Base-by-base conservation (phyloP, 1,284 basidiomycete genomes). In the Trametes versicolor region DNA sequence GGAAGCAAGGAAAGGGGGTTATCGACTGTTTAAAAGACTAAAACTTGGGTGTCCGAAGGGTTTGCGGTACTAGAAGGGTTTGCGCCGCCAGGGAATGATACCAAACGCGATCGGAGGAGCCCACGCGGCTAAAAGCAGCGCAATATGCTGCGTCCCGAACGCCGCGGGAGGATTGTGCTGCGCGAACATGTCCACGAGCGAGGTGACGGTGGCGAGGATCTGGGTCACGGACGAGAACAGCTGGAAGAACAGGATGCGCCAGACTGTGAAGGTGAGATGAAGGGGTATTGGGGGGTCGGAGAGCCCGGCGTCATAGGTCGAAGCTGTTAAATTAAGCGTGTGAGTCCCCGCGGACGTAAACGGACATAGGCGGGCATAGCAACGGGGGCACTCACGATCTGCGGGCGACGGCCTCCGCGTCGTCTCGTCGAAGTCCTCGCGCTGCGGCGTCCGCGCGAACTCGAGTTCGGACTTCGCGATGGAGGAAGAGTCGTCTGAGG, bases 141-240 rank as follows among this genome's bases (percentile, higher is more conserved):
- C 84, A 60, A 88, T 74, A 72, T 88, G 84, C 63, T 87, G 86
- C 43, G 85, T 84, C 21, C 85, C 86, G 66, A 88, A 81, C 2
- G 84, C 72, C 25, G 77, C 69, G 4, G 82, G 83, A 37, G 67
- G 68, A 4, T 68, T 66, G 41, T 75, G 75, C 59, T 73, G 71
- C 41, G 69, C 74, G 48, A 77, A 76, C 50, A 83, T 75, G 71
- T 87, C 86, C 53, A 85, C 72, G 53, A 87, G 72, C 1, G 85
- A 83, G 15, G 84, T 81, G 63, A 88, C 74, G 48, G 80, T 79
- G 15, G 82, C 80, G 27, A 88, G 74, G n/a, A 83, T 72, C 81
- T 87, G 71, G 36, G 70, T 66, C 8, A 58, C 49, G 2, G 60
- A 65, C n/a, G 72, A 68, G 41, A 73, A 73, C 58, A 77, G 48